Base-by-base conservation (phyloP, 495 filamentous ascomycete species). In the Symbiotaphrina buchneri region DNA sequence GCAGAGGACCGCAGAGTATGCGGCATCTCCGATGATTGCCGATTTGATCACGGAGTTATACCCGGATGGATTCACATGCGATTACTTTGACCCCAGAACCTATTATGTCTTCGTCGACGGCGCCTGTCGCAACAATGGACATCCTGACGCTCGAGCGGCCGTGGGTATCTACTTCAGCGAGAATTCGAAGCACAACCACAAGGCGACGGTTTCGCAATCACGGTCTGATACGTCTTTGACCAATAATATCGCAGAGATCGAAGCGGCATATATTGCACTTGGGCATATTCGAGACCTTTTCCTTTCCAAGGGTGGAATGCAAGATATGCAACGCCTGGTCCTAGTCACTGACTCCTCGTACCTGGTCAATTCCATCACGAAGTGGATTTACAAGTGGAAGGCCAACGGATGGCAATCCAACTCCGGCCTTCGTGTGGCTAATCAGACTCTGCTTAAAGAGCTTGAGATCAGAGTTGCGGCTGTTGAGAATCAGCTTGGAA, bases 21-120 rank as follows among this genome's bases (percentile, higher is more conserved):
- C 34, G 40, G 11, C 56, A 63, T 3, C 36, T 79, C 5, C 52
- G 59, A 28, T 5, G 47, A 55, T 1, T 21, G 80, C 6, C 48
- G 61, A 5, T 54, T 61, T 30, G 54, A 70, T 33, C 25, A 55
- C 1, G 63, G 68, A 28, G 37, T 37, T 17, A 34, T 39, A 13
- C 52, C 51, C n/a, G 40, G 48, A 1, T 28, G 37, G 0, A 32
- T 14, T 37, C 15, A 1, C 42, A 18, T 27, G 17, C 7, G 16
- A 23, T 10, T 39, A 17, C 16, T 47, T 40, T 5, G 28, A 41
- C 17, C 41, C 43, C 20, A 48, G 28, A 6, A 52, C 6, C 1
- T 39, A 18, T 5, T 47, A 44, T 6, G 51, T 32, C 5, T 40
- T 29, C 29, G 44, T 46, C 8, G 37, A 16, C 21, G 35, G 24